These are phyloP conservation scores for Colletotrichum limetticola DNA, from an alignment of 2,329 filamentous ascomycete species.

Conservation along the genomic window DNA sequence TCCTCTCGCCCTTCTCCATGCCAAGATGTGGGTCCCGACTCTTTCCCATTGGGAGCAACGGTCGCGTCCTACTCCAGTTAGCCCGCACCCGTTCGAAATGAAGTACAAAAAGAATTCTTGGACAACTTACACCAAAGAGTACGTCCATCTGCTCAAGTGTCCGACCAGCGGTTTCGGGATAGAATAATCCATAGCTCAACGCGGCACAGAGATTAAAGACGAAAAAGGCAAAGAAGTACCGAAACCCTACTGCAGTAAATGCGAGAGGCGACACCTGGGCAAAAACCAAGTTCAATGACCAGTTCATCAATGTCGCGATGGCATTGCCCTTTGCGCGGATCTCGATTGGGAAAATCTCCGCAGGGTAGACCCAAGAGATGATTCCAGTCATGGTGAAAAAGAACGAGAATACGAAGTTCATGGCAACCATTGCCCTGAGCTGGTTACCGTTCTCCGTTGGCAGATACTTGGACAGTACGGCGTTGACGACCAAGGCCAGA, in stretches of 20 bases:
- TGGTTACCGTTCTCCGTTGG: constrained; percentile 38
- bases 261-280: constrained; percentile 59
- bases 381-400: constrained; percentile 51
- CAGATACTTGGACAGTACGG: constrained; percentile 41
- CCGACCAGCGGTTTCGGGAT: constrained; percentile 46
- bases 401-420: constrained; percentile 48
- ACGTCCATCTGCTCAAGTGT: constrained; percentile 49
- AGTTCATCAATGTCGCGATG: constrained; percentile 44
- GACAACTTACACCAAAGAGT: constrained; percentile 40
- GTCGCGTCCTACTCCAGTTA: no score
- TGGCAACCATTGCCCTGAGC: constrained; percentile 43
- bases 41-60: no score
- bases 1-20: no score
- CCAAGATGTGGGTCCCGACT: no score
- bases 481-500: constrained; percentile 41
- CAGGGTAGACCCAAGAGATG: constrained; percentile 52
- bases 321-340: constrained; percentile 42
- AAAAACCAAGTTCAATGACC: constrained; percentile 54
- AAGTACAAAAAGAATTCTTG: no score
- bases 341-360: constrained; percentile 52
- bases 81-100: no score
- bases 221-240: constrained; percentile 52
- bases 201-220: constrained; percentile 39
- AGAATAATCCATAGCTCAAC: constrained; percentile 41
- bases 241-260: constrained; percentile 52